phyloP scores from a whole-genome alignment of 495 filamentous ascomycete species.

The Hypoxylon subgilvum region DNA sequence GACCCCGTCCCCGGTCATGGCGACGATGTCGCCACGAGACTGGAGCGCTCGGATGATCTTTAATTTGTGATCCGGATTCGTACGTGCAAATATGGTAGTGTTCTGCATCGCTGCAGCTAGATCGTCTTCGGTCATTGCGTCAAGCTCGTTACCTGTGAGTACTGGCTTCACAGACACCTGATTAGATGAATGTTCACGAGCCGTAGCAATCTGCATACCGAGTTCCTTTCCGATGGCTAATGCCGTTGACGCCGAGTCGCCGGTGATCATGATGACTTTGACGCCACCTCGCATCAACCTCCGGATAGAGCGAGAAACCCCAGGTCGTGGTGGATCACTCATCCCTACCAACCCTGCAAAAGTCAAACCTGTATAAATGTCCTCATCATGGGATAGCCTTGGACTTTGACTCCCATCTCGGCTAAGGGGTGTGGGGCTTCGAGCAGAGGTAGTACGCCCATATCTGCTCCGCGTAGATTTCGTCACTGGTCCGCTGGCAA shows the following conservation, averaged over 20 bases:
- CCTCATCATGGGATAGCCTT: conserved; percentile 62
- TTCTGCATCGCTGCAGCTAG: conserved; percentile 81
- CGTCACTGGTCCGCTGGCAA: conserved; percentile 75
- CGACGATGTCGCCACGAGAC: conserved; percentile 91
- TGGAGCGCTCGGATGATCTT: conserved; percentile 94
- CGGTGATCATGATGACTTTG: conserved; percentile 98
- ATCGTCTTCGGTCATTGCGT: conserved; percentile 84
- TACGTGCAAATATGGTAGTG: conserved; percentile 92
- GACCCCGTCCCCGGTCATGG: conserved; percentile 98
- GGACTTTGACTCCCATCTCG: conserved; percentile 49
- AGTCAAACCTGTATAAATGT: conserved; percentile 77
- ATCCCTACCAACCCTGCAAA: conserved; percentile 95
- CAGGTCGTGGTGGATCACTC: conserved; percentile 91
- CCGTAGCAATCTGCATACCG: conserved; percentile 75
- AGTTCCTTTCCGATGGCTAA: conserved; percentile 90
- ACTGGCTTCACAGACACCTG: conserved; percentile 69
- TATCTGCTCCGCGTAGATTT: conserved; percentile 44
- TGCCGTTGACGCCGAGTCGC: conserved; percentile 92
- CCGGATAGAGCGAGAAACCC: conserved; percentile 86
- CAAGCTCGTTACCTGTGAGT: conserved; percentile 85
- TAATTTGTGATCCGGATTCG: conserved; percentile 96
- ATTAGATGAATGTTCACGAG: conserved; percentile 50
- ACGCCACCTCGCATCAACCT: conserved; percentile 92
- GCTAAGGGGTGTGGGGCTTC: conserved; percentile 41
- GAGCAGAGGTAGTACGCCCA: conserved; percentile 29